Evolutionary conservation across 1,139 yeast genomes (phyloP).

Genomic region (Hemisphaericaspora xylofermentans): DNA sequence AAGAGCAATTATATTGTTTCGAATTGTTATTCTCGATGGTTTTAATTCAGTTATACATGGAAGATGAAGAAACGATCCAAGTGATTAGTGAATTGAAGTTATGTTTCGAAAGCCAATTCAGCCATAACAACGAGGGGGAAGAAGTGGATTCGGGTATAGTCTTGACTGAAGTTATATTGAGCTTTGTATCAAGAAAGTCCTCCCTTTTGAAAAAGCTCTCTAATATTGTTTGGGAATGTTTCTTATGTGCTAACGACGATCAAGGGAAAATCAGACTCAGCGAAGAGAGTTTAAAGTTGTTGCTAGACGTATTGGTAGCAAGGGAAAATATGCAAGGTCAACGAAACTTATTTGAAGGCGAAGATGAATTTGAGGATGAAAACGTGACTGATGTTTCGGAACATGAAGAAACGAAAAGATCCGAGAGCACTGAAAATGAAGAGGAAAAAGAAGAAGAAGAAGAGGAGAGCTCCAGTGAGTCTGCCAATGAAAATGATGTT

Average conservation of each 20-base stretch:
- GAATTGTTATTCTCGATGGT: slow-evolving; percentile 79
- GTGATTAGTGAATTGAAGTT: slow-evolving; percentile 70
- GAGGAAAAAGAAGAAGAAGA: slow-evolving; percentile 31
- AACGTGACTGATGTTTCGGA: slow-evolving; percentile 28
- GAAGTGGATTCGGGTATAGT: slow-evolving; percentile 51
- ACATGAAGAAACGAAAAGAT: slow-evolving; percentile 31
- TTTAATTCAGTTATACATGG: slow-evolving; percentile 73
- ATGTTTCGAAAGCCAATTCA: slow-evolving; percentile 46
- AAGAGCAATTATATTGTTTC: slow-evolving; percentile 42
- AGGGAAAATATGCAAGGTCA: slow-evolving; percentile 86
- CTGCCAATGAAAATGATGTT: background rate
- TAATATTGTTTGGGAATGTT: slow-evolving; percentile 71
- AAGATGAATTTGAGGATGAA: slow-evolving; percentile 31
- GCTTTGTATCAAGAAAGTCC: slow-evolving; percentile 73
- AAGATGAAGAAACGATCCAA: slow-evolving; percentile 75
- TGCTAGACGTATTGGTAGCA: slow-evolving; percentile 67
- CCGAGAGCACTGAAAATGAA: slow-evolving; percentile 28
- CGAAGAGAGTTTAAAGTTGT: slow-evolving; percentile 50
- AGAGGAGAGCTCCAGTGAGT: slow-evolving; percentile 22
- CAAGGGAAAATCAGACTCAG: slow-evolving; percentile 33
- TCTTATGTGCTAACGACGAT: slow-evolving; percentile 32
- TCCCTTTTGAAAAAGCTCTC: slow-evolving; percentile 70
- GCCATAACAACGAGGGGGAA: slow-evolving; percentile 21
- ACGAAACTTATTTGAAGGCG: slow-evolving; percentile 68
- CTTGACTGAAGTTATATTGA: slow-evolving; percentile 75